Conservation (phyloP, 768 basidiomycete species). For the Suillus spraguei region DNA sequence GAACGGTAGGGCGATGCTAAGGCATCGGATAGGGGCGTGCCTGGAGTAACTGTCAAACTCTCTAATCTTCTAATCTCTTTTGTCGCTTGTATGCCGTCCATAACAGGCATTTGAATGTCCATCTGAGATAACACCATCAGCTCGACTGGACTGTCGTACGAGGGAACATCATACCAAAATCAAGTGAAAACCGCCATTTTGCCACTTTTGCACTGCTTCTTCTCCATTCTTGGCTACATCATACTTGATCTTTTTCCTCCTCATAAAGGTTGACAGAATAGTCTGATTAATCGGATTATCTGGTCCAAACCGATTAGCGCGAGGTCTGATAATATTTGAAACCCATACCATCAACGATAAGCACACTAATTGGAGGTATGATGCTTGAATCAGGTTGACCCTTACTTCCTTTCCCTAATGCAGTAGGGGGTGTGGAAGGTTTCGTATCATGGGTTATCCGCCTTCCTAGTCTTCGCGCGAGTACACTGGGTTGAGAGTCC, state of each 20-base stretch:
- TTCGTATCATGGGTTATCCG: constrained; percentile 34
- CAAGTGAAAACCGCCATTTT: constrained; percentile 89
- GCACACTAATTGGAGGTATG: constrained; percentile 94
- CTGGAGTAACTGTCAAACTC: constrained; percentile 63
- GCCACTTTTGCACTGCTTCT: constrained; percentile 96
- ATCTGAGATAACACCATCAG: constrained; percentile 61
- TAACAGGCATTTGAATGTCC: constrained; percentile 99
- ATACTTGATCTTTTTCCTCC: constrained; percentile 93
- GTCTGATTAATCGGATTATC: constrained; percentile 99
- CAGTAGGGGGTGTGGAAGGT: constrained; percentile 28
- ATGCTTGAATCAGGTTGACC: constrained; percentile 64
- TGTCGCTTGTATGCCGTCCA: constrained; percentile 97
- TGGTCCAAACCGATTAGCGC: constrained; percentile 35
- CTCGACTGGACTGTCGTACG: constrained; percentile 4
- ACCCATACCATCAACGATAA: constrained; percentile 91
- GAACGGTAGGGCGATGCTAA: constrained; percentile 76
- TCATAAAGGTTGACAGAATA: constrained; percentile 96
- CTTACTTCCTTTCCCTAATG: constrained; percentile 51
- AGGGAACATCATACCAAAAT: constrained; percentile 70
- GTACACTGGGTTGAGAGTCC: constrained; percentile 25
- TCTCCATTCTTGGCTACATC: constrained; percentile 93
- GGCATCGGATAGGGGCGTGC: constrained; percentile 66
- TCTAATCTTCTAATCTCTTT: constrained; percentile 92
- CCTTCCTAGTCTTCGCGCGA: constrained; percentile 33
- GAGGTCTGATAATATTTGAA: constrained; percentile 6